Base-by-base conservation (phyloP, 2,329 filamentous ascomycete genomes). In the Leptodontidium sp. region DNA sequence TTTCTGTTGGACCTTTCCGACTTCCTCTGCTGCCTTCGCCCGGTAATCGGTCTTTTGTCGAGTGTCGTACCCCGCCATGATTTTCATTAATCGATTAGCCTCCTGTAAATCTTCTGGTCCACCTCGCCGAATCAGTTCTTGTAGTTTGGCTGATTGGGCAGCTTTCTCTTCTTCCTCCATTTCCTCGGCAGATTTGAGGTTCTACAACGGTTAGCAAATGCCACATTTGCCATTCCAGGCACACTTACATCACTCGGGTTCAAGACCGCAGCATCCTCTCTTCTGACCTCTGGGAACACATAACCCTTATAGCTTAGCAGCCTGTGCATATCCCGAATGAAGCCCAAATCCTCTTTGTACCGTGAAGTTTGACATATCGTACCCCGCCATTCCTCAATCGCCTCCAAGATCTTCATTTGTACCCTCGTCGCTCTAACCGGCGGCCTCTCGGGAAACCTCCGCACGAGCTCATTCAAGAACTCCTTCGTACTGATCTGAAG, bases 401-500 rank as follows among this genome's bases (percentile, higher is more conserved):
- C 89, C 82, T 98, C 96, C 74, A 99, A 87, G 69, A 99, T 98
- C 83, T 93, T 93, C 79, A 89, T 87, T 84, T 98, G 96, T 45
- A 98, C 94, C 71, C 94, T 88, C 53, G 93, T 93, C 53, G 93
- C 85, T 70, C 96, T 92, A 70, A 96, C 86, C 1, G 95, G 94
- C 57, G 96, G 96, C 29, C 95, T 88, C 82, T 99, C 96, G 59
- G 96, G 96, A 77, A 99, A 99, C 73, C 96, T 89, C 74, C 96
- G 90, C 70, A 99, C 96, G 69, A 99, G 90, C 84, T 99, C 96
- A 82, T 99, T 99, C 76, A 99, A 89, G 77, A 99, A 99, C 78
- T 99, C 96, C 81, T 99, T 99, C 74, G 96, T 98, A 81, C 93
- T 94, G 79, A 99, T 98, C 82, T 99, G 96, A 68, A 99, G 89